phyloP scores from a whole-genome alignment of 495 filamentous ascomycete species.

The Neohortaea acidophila region DNA sequence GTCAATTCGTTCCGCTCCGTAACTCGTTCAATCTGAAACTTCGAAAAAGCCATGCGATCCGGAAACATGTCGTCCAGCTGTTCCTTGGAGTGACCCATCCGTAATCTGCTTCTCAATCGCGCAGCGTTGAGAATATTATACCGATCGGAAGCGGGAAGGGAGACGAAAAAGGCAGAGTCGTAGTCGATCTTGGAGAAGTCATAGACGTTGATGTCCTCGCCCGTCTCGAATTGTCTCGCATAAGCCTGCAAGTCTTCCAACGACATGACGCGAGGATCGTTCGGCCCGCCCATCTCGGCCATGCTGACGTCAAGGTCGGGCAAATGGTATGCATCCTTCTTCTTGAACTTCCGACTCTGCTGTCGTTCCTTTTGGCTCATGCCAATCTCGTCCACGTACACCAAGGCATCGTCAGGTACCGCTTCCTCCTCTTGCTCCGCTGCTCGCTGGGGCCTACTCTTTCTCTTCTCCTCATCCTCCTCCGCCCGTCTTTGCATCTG shows the following conservation, averaged over 20 bases:
- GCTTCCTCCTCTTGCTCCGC: conserved; percentile 34
- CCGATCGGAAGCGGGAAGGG: conserved; percentile 73
- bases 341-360: conserved; percentile 63
- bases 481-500: conserved; percentile 83
- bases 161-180: conserved; percentile 80
- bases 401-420: conserved; percentile 50
- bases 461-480: conserved; percentile 56
- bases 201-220: conserved; percentile 94
- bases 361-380: conserved; percentile 66
- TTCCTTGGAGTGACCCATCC: conserved; percentile 94
- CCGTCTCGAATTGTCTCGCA: conserved; percentile 74
- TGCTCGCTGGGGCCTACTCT: conserved; percentile 26
- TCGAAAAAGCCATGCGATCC: conserved; percentile 91
- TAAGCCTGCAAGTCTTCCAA: conserved; percentile 86
- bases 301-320: conserved; percentile 65
- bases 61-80: conserved; percentile 94
- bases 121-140: conserved; percentile 97
- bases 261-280: conserved; percentile 90
- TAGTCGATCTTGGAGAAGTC: conserved; percentile 99
- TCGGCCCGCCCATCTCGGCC: conserved; percentile 69
- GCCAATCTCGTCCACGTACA: conserved; percentile 76
- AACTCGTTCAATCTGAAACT: conserved; percentile 90
- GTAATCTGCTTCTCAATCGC: conserved; percentile 62
- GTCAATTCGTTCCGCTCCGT: conserved; percentile 86
- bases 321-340: conserved; percentile 86